A percentile compares a stretch with the other conserved stretches of the same genome.
phyloP scores from a whole-genome alignment of 495 filamentous ascomycete species.

The Thermochaetoides thermophila region DNA sequence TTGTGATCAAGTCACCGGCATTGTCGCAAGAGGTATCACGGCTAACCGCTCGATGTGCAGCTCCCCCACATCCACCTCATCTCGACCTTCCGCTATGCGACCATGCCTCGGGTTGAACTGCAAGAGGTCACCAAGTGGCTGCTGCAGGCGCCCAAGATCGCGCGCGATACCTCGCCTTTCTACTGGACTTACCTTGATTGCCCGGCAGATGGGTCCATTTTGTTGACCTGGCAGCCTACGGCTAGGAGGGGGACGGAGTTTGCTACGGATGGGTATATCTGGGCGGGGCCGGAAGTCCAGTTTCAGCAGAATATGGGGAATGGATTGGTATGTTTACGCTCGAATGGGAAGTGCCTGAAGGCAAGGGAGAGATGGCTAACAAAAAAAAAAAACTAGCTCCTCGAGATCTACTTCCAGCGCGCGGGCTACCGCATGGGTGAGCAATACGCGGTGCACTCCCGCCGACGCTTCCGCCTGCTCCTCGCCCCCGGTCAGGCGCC shows the following conservation, averaged over 20 bases:
- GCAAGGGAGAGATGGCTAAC: slow-evolving; percentile 6
- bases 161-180: slow-evolving; percentile 61
- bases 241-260: slow-evolving; percentile 50
- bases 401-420: slow-evolving; percentile 76
- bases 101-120: slow-evolving; percentile 47
- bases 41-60: slow-evolving; percentile 26
- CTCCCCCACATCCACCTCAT: slow-evolving; percentile 78
- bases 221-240: slow-evolving; percentile 76
- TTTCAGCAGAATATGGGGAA: slow-evolving; percentile 50
- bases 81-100: slow-evolving; percentile 59
- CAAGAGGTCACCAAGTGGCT: slow-evolving; percentile 64
- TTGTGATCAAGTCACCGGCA: too few relatives aligned
- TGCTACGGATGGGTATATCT: slow-evolving; percentile 83
- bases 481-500: slow-evolving; percentile 37
- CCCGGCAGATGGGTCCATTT: slow-evolving; percentile 63
- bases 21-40: slow-evolving; percentile 3
- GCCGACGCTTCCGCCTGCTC: slow-evolving; percentile 71
- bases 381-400: slow-evolving; percentile 20
- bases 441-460: slow-evolving; percentile 51
- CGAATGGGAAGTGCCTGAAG: not conserved
- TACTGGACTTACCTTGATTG: slow-evolving; percentile 82
- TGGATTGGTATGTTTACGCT: slow-evolving; percentile 50
- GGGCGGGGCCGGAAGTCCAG: slow-evolving; percentile 63
- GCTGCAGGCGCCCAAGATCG: slow-evolving; percentile 61
- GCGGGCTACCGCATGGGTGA: slow-evolving; percentile 63